Percentiles rank a stretch among this genome's conserved stretches.
These are phyloP conservation scores for Brassica juncea DNA, from an alignment of 345 rosid species.

Conservation along the genomic window DNA sequence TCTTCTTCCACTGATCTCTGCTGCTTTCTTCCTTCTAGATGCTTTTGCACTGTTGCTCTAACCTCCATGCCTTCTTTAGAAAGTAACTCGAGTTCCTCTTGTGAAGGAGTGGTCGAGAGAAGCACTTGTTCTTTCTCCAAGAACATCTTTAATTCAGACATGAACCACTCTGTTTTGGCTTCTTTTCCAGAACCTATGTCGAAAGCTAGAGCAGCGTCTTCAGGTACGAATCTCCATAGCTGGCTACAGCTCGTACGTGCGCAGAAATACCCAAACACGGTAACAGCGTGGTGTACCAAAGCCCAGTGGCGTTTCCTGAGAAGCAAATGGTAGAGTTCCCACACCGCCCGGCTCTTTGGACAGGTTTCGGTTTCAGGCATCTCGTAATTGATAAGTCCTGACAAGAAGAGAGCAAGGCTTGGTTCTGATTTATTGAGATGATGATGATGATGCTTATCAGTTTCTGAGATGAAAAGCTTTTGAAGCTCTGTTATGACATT, in stretches of 20 bases:
- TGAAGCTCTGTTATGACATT: conserved; percentile 66
- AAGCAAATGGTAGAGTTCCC: conserved; percentile 81
- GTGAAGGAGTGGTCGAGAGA: conserved; percentile 33
- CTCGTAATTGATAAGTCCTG: conserved; percentile 62
- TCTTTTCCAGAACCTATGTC: conserved; percentile 60
- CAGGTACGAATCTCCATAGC: conserved; percentile 88
- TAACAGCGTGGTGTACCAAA: conserved; percentile 64
- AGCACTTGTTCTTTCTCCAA: conserved; percentile 80
- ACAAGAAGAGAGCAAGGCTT: conserved; percentile 66
- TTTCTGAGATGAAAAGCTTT: conserved; percentile 55
- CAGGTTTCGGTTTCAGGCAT: conserved; percentile 65
- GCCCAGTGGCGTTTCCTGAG: conserved; percentile 84
- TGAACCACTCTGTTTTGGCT: conserved; percentile 63
- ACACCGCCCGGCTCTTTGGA: conserved; percentile 61
- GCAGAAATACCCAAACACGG: conserved; percentile 83
- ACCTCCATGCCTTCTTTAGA: conserved; percentile 59
- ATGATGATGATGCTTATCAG: conserved; percentile 22
- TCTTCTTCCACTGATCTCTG: conserved; percentile 38
- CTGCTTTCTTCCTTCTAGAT: conserved; percentile 11
- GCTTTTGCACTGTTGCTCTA: conserved; percentile 44
- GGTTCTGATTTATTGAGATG: conserved; percentile 53
- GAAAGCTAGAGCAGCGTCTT: conserved; percentile 78
- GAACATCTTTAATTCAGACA: conserved; percentile 76
- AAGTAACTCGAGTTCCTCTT: conserved; percentile 56
- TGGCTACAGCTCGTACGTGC: conserved; percentile 75